These are phyloP conservation scores for Turritis glabra DNA, from an alignment of 345 rosid genomes.

Conservation along the genomic window DNA sequence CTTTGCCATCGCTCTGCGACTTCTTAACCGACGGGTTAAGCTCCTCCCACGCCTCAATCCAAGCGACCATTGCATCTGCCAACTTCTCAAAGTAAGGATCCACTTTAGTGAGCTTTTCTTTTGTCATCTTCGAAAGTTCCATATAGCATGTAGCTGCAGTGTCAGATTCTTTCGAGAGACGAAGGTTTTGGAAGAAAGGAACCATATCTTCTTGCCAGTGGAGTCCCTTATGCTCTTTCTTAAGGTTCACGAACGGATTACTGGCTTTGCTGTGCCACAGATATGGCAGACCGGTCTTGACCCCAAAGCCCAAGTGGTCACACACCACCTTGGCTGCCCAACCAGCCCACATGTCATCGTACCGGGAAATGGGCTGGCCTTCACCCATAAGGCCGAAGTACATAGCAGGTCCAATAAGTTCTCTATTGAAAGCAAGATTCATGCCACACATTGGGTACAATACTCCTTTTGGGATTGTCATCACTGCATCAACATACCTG, in stretches of 20 bases:
- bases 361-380: constrained; percentile 86
- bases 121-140: constrained; percentile 68
- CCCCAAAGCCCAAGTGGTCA: constrained; percentile 80
- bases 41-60: constrained; percentile 97
- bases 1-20: constrained; percentile 42
- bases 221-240: constrained; percentile 79
- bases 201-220: constrained; percentile 93
- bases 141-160: constrained; percentile 75
- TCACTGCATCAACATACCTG: constrained; percentile 79
- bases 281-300: constrained; percentile 79
- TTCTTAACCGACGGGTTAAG: constrained; percentile 51
- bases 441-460: constrained; percentile 95
- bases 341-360: constrained; percentile 96
- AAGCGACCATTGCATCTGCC: constrained; percentile 78
- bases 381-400: constrained; percentile 93
- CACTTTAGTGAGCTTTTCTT: constrained; percentile 65
- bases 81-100: constrained; percentile 85
- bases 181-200: constrained; percentile 68
- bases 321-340: constrained; percentile 88
- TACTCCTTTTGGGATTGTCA: constrained; percentile 85
- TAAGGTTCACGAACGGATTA: constrained; percentile 82
- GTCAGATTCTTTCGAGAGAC: constrained; percentile 68
- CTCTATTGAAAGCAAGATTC: constrained; percentile 82
- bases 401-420: constrained; percentile 84
- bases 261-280: constrained; percentile 91